Evolutionary conservation across 768 basidiomycete species (phyloP), one percentile per base, ranked within the genome.

Genomic region (Leccinum incarnatum): DNA sequence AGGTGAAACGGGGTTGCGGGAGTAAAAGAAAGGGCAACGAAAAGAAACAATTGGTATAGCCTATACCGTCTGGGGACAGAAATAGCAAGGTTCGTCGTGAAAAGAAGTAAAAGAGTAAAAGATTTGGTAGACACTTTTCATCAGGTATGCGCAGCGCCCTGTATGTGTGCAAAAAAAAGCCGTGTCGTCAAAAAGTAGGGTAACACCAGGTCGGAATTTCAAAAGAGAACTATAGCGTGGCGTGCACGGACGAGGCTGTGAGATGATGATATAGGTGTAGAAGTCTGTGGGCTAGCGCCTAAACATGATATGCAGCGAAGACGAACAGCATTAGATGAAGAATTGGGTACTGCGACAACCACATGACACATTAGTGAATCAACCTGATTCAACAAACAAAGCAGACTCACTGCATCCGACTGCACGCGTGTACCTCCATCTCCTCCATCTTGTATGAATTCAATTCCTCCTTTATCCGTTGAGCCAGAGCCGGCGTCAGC

Each of bases 381-480:
- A 2, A 27, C 23, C 11, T 25, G 11, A 37, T 11, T 14, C 10
- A 4, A 15, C 14, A 1, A 1, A 54, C 42, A 53, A 58, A 48
- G 53, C 55, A 51, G 42, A 85, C 92, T 65, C 72, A 94, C 92
- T 97, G 88, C 67, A 91, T 85, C 74, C 93, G 87, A 75, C 93
- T 95, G 52, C 89, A 79, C 65, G 91, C 91, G 75, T 98, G 96
- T 61, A 99, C 95, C 72, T 95, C 93, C 96, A 99, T 98, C 78
- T 98, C 95, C 76, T 96, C 95, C 91, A 98, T 93, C 81, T 98
- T 98, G 77, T 92, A 98, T 56, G 93, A 93, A 76, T 99, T 99
- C 54, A 99, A 79, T 76, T 96, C 93, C 77, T 96, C 94, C 81
- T 99, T 99, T 74, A 99, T 98, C 67, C 89, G 83, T 79, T 98